phyloP scores from a whole-genome alignment of 306 rosid genomes.

The Medicago ruthenica region DNA sequence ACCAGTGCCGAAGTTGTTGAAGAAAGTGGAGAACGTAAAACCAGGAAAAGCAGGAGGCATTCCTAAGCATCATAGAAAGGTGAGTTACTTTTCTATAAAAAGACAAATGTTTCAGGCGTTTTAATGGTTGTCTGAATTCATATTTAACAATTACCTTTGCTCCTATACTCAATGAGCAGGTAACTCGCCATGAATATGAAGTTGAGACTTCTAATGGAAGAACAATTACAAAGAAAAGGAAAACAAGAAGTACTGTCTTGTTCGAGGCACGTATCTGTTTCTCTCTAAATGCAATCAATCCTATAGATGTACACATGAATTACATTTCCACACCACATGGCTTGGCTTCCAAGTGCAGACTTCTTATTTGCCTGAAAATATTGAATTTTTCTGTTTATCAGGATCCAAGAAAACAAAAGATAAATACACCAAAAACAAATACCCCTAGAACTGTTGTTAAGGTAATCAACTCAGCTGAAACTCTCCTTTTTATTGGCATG shows the following conservation, averaged over 20 bases:
- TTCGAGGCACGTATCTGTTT: slow-evolving; percentile 70
- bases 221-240: slow-evolving; percentile 84
- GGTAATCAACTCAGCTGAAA: slow-evolving; percentile 56
- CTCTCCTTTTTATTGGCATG: slow-evolving; percentile 16
- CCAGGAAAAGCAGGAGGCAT: slow-evolving; percentile 70
- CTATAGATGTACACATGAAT: slow-evolving; percentile 14
- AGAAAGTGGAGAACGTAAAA: slow-evolving; percentile 70
- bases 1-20: slow-evolving; percentile 77
- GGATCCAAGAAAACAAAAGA: slow-evolving; percentile 84
- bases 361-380: slow-evolving; percentile 33
- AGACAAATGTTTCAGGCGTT: slow-evolving; percentile 9
- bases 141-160: slow-evolving; percentile 36
- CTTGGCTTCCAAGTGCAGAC: slow-evolving; percentile 33
- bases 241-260: slow-evolving; percentile 92
- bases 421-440: slow-evolving; percentile 68
- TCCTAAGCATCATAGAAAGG: slow-evolving; percentile 90
- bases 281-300: slow-evolving; percentile 32
- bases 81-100: slow-evolving; percentile 35
- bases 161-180: slow-evolving; percentile 59
- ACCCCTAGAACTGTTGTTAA: slow-evolving; percentile 71
- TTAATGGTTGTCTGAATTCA: slow-evolving; percentile 23
- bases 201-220: slow-evolving; percentile 96
- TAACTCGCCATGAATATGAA: slow-evolving; percentile 90
- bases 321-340: slow-evolving; percentile 28
- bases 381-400: slow-evolving; percentile 48